Evolutionary conservation across 2,329 filamentous ascomycete species (phyloP), one percentile per base, ranked within the genome.

Genomic region (Xylariaceae sp.): DNA sequence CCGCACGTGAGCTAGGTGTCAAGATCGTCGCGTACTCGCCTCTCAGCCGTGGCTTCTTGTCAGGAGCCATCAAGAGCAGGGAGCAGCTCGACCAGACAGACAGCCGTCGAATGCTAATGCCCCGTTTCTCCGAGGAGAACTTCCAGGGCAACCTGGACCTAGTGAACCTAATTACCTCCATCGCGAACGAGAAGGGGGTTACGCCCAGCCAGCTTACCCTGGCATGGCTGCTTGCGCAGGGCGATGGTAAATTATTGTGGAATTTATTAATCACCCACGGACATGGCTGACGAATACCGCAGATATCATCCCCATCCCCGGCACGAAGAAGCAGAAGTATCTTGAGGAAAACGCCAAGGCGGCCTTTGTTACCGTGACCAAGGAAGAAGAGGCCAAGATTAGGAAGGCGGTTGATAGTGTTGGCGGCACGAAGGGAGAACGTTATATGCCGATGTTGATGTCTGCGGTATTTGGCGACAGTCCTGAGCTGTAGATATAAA

Each of bases 11-110:
- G 61, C 72, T 84, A 1, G 80, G 80, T 2, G 69, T 81, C 6
- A 72, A 76, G 2, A 68, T 80, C 15, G 73, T 84, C 1, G 76
- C 77, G 1, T 83, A 81, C 67, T 77, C 74, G 19, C 81, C 81
- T 1, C 74, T 84, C 6, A 80, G 79, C 7, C 74, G 80, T 2
- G 80, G 80, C 1, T 71, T 83, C 58, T 63, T 83, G 12, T 76
- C 76, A 1, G 79, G 78, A 5, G 58, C 70, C 1, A 74, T 78
- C 60, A 68, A 70, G 41, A 73, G 68, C 26, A 68, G 65, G 0
- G 70, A 68, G 6, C 77, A 81, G 60, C 71, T 82, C 26, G 67
- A 64, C 10, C 51, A 57, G n/a, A 56, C 47, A 1, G 77, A 81
- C 58, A 57, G 67, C n/a, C 69, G 74, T n/a, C n/a, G n/a, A n/a